phyloP scores from a whole-genome alignment of 2,329 filamentous ascomycete species.

The Penicillium sclerotiorum region DNA sequence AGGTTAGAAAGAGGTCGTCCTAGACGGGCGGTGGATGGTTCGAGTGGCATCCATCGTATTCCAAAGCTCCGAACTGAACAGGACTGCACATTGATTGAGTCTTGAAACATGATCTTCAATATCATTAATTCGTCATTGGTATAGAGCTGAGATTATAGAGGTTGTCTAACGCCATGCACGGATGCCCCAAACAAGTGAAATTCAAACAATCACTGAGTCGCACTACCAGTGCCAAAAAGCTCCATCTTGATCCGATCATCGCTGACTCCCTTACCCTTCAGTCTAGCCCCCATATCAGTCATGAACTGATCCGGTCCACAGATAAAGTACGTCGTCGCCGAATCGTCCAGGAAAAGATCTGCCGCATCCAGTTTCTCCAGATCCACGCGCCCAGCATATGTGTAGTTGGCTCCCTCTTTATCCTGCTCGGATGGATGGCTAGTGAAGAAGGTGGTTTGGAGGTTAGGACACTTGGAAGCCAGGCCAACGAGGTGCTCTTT shows the following conservation, averaged over 20 bases:
- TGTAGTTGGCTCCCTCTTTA: conserved; percentile 60
- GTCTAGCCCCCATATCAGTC: conserved; percentile 57
- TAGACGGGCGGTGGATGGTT: no score
- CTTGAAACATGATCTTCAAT: background rate
- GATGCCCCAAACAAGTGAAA: background rate
- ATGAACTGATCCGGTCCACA: conserved; percentile 75
- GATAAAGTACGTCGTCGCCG: conserved; percentile 66
- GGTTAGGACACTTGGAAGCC: conserved; percentile 45
- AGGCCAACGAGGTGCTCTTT: conserved; percentile 55
- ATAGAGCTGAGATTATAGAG: conserved; percentile 1
- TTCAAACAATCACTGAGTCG: conserved; percentile 8
- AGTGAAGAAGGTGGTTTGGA: conserved; percentile 62
- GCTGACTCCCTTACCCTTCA: conserved; percentile 60
- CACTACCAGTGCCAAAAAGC: conserved; percentile 63
- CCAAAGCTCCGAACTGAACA: no score
- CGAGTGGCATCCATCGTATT: no score
- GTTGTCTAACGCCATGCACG: background rate
- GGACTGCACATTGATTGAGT: no score
- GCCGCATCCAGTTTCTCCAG: conserved; percentile 57
- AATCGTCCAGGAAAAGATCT: conserved; percentile 59
- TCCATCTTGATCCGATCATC: conserved; percentile 66
- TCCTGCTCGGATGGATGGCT: conserved; percentile 52
- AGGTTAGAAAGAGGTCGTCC: no score
- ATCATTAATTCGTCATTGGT: no score
- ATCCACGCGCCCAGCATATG: conserved; percentile 61